phyloP scores from a whole-genome alignment of 331 rosid species.

The Acacia concinna region DNA sequence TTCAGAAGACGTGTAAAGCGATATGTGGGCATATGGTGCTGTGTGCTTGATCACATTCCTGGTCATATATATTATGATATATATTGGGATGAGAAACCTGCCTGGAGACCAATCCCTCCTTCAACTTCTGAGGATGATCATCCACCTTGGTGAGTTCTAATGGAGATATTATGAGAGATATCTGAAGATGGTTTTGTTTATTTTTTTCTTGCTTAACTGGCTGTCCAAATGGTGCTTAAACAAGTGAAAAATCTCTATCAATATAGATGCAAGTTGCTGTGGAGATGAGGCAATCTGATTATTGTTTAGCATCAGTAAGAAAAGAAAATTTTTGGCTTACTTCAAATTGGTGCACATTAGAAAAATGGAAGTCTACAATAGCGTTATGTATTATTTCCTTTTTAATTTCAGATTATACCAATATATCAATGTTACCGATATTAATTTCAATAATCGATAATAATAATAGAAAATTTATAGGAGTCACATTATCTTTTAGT shows the following conservation, averaged over 20 bases:
- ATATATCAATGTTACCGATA: neutral
- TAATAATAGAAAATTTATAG: too few species aligned
- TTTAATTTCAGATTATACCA: neutral
- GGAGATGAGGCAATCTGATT: slow-evolving; percentile 28
- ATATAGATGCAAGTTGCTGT: slow-evolving; percentile 26
- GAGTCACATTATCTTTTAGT: too few species aligned
- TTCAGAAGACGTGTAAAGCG: slow-evolving; percentile 77
- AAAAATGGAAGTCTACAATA: slow-evolving; percentile 1
- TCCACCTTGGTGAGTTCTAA: slow-evolving; percentile 59
- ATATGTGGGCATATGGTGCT: slow-evolving; percentile 93
- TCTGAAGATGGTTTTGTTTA: slow-evolving; percentile 30
- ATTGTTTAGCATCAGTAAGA: slow-evolving; percentile 21
- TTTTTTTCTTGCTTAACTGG: neutral
- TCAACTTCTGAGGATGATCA: slow-evolving; percentile 76
- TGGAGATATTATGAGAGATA: slow-evolving; percentile 10
- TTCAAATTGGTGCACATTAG: slow-evolving; percentile 6
- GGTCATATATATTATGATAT: slow-evolving; percentile 93
- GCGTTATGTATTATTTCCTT: neutral
- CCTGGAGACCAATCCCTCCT: slow-evolving; percentile 86
- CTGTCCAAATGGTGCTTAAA: slow-evolving; percentile 30
- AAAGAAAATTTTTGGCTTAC: slow-evolving; percentile 1
- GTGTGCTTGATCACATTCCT: slow-evolving; percentile 55
- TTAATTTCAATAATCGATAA: too few species aligned
- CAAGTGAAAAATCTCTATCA: neutral
- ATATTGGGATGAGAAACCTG: slow-evolving; percentile 98